Percentiles rank a stretch among this genome's conserved stretches.
phyloP scores from a whole-genome alignment of 2,329 filamentous ascomycete genomes.

The Cercospora sojina region DNA sequence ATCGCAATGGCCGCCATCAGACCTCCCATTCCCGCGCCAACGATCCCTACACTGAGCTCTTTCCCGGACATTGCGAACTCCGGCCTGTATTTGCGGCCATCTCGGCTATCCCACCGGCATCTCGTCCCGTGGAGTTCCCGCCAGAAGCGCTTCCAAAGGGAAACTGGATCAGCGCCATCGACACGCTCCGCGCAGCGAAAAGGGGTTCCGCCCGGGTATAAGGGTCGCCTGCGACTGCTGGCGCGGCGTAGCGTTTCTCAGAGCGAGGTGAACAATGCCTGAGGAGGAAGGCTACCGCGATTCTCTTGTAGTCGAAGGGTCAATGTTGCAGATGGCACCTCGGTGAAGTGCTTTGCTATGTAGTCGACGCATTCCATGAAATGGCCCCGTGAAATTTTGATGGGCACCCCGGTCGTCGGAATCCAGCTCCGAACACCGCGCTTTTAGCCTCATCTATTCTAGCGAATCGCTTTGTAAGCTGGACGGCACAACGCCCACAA shows the following conservation, averaged over 20 bases:
- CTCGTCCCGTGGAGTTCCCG: neutral
- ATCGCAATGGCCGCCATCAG: slow-evolving; percentile 45
- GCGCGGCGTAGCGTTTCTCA: neutral
- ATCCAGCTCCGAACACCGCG: no score
- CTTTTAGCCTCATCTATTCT: neutral
- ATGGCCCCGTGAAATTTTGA: no score
- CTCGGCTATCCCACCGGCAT: neutral
- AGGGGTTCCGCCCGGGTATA: neutral
- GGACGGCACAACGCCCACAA: neutral
- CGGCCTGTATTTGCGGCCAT: neutral
- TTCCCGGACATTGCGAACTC: slow-evolving; percentile 9
- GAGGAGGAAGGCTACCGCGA: neutral
- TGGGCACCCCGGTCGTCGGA: no score
- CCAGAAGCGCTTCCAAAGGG: neutral
- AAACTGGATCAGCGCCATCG: neutral
- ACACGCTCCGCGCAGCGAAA: neutral
- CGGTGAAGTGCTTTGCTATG: neutral
- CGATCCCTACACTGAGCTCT: slow-evolving; percentile 30
- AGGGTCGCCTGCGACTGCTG: neutral
- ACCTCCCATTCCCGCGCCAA: slow-evolving; percentile 43
- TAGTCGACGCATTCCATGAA: neutral
- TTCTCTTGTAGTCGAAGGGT: neutral
- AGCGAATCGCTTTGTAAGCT: neutral
- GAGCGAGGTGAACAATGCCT: neutral
- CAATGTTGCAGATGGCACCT: neutral